A percentile compares a stretch with the other conserved stretches of the same genome.
Conservation (phyloP, 306 rosid species). For the Urtica urens region DNA sequence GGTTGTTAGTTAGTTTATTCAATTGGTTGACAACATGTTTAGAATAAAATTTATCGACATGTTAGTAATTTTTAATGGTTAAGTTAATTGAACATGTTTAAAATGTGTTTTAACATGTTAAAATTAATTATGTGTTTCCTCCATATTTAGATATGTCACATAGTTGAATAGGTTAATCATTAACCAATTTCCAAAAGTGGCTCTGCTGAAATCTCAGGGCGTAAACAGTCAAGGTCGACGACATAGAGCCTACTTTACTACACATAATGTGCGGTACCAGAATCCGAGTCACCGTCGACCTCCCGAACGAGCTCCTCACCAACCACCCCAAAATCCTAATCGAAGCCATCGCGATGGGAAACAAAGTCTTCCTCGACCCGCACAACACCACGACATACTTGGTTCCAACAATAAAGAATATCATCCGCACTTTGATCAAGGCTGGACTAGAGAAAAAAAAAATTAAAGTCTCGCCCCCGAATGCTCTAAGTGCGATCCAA, state of each 20-base stretch:
- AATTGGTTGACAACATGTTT: too few species aligned
- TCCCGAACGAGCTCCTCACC: conserved; percentile 73
- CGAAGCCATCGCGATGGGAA: conserved; percentile 92
- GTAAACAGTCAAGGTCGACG: conserved; percentile 65
- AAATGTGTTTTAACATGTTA: too few species aligned
- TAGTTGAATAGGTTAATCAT: too few species aligned
- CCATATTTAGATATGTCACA: too few species aligned
- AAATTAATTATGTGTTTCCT: too few species aligned
- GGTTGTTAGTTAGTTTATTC: too few species aligned
- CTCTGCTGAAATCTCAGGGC: conserved; percentile 56
- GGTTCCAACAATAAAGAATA: conserved; percentile 77
- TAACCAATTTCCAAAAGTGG: too few species aligned
- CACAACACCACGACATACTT: conserved; percentile 57
- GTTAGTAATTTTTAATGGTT: too few species aligned
- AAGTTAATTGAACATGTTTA: too few species aligned
- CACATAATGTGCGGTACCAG: conserved; percentile 50
- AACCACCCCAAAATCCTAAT: conserved; percentile 67
- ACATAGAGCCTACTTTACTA: conserved; percentile 80
- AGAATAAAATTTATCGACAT: too few species aligned
- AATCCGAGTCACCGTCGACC: conserved; percentile 78
- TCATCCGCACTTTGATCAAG: conserved; percentile 52
- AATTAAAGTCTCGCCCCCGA: conserved; percentile 81
- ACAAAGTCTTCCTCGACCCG: conserved; percentile 85
- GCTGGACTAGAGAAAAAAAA: conserved; percentile 35
- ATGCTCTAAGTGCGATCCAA: conserved; percentile 69